Evolutionary conservation across 306 rosid genomes (phyloP), one percentile per base, ranked within the genome.

Genomic region (Cicer cuneatum): DNA sequence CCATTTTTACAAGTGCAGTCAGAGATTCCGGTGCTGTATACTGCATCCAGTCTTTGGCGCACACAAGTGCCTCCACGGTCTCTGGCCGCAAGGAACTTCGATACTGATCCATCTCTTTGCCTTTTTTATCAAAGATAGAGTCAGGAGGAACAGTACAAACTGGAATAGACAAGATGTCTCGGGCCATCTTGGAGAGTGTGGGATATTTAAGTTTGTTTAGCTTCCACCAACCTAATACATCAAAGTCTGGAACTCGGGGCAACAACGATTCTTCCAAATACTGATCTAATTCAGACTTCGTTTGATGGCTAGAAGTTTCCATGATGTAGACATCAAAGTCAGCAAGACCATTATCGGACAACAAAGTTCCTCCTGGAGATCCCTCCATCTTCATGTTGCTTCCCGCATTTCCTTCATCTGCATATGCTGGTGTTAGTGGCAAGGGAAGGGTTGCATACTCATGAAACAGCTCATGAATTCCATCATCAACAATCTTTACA

Each of bases 1-100:
- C 96, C 87, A 89, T 87, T 77, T 75, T 82, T 60, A 86, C 93
- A 52, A 66, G 82, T 5, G 86, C 85, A 59, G 71, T 82, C 4
- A 85, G 70, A 16, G 77, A 64, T 68, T 87, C 92, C 4, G 86
- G 51, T 8, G 78, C 45, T 58, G 87, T 89, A 53, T 80, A 72
- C 72, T 84, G 93, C 92, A 93, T 89, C 98, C 98, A 93, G 45
- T 93, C 98, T 73, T 93, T 93, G 53, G 97, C 83, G 62, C 98
- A 93, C 10, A 93, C 74, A 80, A 93, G 89, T 8, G 98, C 97
- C 73, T 93, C 97, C 73, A 89, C 90, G 0, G 90, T 86, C 84
- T 89, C 97, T 1, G 97, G 98, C 41, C 96, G 85, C 66, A 91
- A 52, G 12, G 97, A 93, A 83, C 89, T 59, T 71, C 92, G 80